Percentiles rank a stretch among this genome's conserved stretches.
Evolutionary conservation across 345 rosid genomes (phyloP).

Genomic region (Conringia planisiliqua): DNA sequence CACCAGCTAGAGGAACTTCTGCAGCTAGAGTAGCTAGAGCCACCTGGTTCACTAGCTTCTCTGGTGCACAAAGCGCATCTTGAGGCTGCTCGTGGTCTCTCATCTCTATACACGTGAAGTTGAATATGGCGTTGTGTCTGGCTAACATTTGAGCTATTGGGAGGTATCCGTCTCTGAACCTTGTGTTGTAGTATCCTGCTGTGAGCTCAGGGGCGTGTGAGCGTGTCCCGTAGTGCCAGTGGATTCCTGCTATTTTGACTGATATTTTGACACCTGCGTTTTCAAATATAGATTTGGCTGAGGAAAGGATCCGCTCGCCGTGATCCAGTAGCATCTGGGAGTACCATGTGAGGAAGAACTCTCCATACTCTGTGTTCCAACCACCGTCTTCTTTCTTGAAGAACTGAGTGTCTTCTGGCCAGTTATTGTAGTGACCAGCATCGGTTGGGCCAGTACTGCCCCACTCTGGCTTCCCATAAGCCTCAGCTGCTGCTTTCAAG

Average conservation of each 20-base stretch:
- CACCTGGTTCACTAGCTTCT: constrained; percentile 90
- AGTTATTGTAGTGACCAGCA: constrained; percentile 90
- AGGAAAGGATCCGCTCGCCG: constrained; percentile 69
- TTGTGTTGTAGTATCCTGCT: constrained; percentile 94
- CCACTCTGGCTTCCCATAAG: constrained; percentile 90
- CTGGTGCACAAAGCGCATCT: constrained; percentile 88
- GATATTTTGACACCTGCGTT: constrained; percentile 62
- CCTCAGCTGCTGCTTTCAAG: constrained; percentile 89
- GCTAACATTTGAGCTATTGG: constrained; percentile 93
- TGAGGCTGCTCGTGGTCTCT: constrained; percentile 97
- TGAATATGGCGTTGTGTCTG: constrained; percentile 80
- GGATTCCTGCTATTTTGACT: constrained; percentile 89
- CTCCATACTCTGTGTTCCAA: constrained; percentile 76
- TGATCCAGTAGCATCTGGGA: constrained; percentile 85
- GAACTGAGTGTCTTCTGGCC: constrained; percentile 94
- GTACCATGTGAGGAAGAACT: constrained; percentile 91
- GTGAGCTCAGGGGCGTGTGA: constrained; percentile 99
- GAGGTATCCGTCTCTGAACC: constrained; percentile 82
- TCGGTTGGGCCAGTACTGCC: constrained; percentile 93
- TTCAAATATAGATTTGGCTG: constrained; percentile 57
- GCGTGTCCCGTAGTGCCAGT: constrained; percentile 94
- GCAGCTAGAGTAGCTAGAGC: constrained; percentile 69
- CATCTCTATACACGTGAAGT: constrained; percentile 97
- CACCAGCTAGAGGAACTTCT: constrained; percentile 80
- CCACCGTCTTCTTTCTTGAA: constrained; percentile 84